Evolutionary conservation across 1,284 basidiomycete species (phyloP).

Genomic region (Cerioporus squamosus): DNA sequence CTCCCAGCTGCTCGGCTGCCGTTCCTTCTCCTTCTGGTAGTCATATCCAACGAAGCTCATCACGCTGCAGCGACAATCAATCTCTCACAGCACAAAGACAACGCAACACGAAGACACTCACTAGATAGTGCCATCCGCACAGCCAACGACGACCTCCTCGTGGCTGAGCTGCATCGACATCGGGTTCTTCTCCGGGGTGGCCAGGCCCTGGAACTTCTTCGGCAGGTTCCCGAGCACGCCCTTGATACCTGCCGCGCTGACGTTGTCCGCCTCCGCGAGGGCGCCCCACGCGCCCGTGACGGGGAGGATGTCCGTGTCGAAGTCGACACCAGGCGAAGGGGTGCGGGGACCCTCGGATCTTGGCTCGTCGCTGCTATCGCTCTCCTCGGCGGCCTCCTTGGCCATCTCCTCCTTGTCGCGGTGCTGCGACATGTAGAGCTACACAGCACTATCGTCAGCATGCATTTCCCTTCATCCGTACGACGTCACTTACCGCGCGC

Average conservation of each 20-base stretch:
- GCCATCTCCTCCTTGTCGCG: slow-evolving; percentile 51
- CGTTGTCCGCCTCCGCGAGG: slow-evolving; percentile 46
- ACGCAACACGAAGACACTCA: slow-evolving; percentile 43
- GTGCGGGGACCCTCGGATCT: slow-evolving; percentile 24
- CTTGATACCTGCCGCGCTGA: slow-evolving; percentile 43
- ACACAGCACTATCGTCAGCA: neutral
- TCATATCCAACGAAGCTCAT: slow-evolving; percentile 78
- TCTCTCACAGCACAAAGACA: slow-evolving; percentile 6
- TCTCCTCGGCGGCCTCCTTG: slow-evolving; percentile 30
- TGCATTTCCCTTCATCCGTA: neutral
- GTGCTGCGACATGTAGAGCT: slow-evolving; percentile 84
- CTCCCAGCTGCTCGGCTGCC: slow-evolving; percentile 9
- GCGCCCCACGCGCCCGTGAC: slow-evolving; percentile 74
- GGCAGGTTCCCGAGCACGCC: slow-evolving; percentile 67
- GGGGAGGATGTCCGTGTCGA: slow-evolving; percentile 63
- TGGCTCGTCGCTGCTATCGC: slow-evolving; percentile 28
- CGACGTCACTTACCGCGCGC: slow-evolving; percentile 58
- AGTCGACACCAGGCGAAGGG: slow-evolving; percentile 49
- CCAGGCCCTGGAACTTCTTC: slow-evolving; percentile 69
- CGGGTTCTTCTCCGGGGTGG: slow-evolving; percentile 84
- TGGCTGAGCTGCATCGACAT: slow-evolving; percentile 89
- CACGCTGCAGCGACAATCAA: slow-evolving; percentile 46
- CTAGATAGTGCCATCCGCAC: slow-evolving; percentile 89
- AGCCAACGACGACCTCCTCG: slow-evolving; percentile 85
- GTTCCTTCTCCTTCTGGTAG: slow-evolving; percentile 42